phyloP scores from a whole-genome alignment of 73 alveolate species.

The Symbiodinium natans region DNA sequence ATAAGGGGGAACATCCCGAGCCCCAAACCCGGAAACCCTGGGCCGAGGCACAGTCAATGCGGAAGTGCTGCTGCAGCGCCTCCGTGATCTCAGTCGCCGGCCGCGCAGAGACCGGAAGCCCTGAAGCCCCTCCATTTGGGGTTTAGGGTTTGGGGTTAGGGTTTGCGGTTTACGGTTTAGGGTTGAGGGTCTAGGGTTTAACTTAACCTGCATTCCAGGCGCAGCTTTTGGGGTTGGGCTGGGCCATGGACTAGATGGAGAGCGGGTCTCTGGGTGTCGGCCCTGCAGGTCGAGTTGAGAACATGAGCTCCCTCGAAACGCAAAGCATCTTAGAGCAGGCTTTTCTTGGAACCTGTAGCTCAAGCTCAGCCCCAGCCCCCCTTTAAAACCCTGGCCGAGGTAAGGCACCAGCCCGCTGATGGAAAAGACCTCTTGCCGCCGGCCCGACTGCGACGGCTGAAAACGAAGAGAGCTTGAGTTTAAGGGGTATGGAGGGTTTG shows the following conservation, averaged over 20 bases:
- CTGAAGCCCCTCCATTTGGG: neutral
- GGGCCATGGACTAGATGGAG: no score
- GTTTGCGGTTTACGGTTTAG: neutral
- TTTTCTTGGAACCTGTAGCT: no score
- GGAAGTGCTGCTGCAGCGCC: conserved; percentile 44
- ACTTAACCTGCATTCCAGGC: no score
- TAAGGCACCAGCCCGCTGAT: neutral
- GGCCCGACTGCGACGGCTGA: neutral
- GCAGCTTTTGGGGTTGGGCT: no score
- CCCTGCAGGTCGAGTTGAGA: no score
- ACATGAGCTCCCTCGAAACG: no score
- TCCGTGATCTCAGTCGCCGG: conserved; percentile 24
- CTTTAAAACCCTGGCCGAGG: neutral
- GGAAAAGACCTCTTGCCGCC: neutral
- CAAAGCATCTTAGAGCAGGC: no score
- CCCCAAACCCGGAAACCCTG: neutral
- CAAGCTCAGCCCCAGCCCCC: no score
- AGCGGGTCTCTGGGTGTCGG: no score
- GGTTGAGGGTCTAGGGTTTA: neutral
- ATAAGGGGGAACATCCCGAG: neutral
- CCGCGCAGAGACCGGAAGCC: no score
- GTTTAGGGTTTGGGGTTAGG: no score
- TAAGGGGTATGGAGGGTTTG: neutral
- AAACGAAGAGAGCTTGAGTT: neutral
- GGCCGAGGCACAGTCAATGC: conserved; percentile 18